Evolutionary conservation across 345 rosid genomes (phyloP).

Genomic region (Trapa incisa): DNA sequence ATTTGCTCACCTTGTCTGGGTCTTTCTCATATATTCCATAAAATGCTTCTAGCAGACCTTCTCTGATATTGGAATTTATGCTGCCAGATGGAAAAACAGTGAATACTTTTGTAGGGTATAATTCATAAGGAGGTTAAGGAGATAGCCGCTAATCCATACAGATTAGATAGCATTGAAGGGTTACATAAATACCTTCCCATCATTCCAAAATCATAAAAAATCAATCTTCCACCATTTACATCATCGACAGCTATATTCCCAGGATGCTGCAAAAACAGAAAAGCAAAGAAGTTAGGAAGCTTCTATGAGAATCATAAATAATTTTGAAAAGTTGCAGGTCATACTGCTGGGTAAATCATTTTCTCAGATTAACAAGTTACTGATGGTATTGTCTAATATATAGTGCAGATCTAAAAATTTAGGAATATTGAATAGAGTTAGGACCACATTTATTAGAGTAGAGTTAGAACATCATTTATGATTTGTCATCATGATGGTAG

Average conservation of each 20-base stretch:
- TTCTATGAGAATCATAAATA: not conserved
- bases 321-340: not conserved
- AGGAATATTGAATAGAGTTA: not conserved
- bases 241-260: slow-evolving; percentile 99
- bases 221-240: slow-evolving; percentile 92
- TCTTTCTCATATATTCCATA: slow-evolving; percentile 93
- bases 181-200: slow-evolving; percentile 78
- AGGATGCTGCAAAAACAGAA: slow-evolving; percentile 56
- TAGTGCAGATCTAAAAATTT: not conserved
- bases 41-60: slow-evolving; percentile 77
- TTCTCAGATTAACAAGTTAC: not conserved
- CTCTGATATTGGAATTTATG: slow-evolving; percentile 86
- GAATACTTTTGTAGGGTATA: slow-evolving; percentile 5
- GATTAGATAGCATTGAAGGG: slow-evolving; percentile 4
- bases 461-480: not conserved
- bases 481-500: not conserved
- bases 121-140: slow-evolving; percentile 7
- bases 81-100: slow-evolving; percentile 29
- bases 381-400: not conserved
- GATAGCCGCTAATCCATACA: not conserved
- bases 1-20: slow-evolving; percentile 65
- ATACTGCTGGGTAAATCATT: not conserved
- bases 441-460: too few relatives aligned
- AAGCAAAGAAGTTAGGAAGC: slow-evolving; percentile 1
- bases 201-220: slow-evolving; percentile 98